phyloP scores from a whole-genome alignment of 2,329 filamentous ascomycete genomes.

The Hymenoscyphus salicellus region DNA sequence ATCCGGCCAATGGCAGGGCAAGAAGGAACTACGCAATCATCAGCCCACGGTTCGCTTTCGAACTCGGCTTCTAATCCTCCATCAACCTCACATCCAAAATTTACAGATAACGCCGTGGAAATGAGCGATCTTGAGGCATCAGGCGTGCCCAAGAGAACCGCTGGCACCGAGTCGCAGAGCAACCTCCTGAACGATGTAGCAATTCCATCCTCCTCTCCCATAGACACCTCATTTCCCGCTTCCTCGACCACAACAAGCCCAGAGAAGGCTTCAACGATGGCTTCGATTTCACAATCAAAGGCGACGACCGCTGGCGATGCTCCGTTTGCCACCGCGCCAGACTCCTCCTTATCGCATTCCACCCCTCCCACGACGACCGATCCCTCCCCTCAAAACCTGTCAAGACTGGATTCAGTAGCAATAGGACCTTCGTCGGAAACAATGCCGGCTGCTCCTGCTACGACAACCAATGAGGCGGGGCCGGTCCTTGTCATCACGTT shows the following conservation, averaged over 20 bases:
- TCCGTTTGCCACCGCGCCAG: constrained; percentile 5
- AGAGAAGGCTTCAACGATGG: constrained; percentile 9
- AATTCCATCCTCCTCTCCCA: constrained; percentile 26
- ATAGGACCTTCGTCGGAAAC: constrained; percentile 27
- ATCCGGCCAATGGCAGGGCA: constrained; percentile 24
- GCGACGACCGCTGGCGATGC: not conserved
- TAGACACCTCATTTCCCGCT: constrained; percentile 19
- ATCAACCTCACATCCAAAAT: constrained; percentile 18
- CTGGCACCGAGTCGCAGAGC: constrained; percentile 25
- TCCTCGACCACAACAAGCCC: constrained; percentile 9
- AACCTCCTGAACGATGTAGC: constrained; percentile 28
- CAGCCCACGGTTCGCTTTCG: constrained; percentile 13
- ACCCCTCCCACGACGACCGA: constrained; percentile 10
- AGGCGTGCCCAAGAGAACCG: constrained; percentile 13
- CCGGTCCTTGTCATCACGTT: constrained; percentile 71
- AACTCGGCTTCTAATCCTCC: constrained; percentile 12
- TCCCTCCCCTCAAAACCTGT: constrained; percentile 7
- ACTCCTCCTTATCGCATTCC: constrained; percentile 14
- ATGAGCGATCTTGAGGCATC: constrained; percentile 29
- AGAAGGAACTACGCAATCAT: constrained; percentile 10
- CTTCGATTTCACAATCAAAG: constrained; percentile 2
- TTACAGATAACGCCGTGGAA: constrained; percentile 19
- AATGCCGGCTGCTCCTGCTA: constrained; percentile 14
- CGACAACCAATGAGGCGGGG: constrained; percentile 36
- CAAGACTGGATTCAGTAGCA: constrained; percentile 26